Evolutionary conservation across 2,329 filamentous ascomycete genomes (phyloP).

Genomic region (Nemania serpens): DNA sequence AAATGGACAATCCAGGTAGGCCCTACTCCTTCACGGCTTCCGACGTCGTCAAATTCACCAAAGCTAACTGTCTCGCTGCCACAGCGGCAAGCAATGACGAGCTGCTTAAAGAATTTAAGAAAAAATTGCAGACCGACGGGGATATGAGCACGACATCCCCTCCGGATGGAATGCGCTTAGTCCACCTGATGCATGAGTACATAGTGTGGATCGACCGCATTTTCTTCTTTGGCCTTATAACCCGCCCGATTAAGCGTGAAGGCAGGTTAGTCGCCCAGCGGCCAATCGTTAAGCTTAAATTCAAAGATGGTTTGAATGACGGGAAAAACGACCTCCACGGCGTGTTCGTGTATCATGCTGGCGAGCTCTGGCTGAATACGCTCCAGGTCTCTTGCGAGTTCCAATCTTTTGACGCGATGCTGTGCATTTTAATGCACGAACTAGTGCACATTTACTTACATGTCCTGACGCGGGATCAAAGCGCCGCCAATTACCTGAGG

Average conservation of each 20-base stretch:
- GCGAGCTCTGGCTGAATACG: neutral
- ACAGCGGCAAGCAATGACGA: neutral
- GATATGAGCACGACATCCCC: neutral
- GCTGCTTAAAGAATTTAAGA: neutral
- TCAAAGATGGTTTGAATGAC: neutral
- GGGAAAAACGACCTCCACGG: neutral
- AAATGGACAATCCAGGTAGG: neutral
- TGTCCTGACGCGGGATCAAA: neutral
- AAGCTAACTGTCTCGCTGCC: constrained; percentile 1
- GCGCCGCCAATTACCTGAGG: neutral
- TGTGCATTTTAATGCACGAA: neutral
- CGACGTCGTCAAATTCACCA: constrained; percentile 3
- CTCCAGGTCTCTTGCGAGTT: neutral
- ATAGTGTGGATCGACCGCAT: constrained; percentile 8
- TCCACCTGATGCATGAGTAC: neutral
- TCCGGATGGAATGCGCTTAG: neutral
- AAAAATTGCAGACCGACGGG: neutral
- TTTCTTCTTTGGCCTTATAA: constrained; percentile 12
- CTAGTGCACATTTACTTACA: neutral
- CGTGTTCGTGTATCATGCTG: neutral
- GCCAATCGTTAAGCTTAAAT: neutral
- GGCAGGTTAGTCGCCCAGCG: neutral
- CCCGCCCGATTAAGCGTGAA: neutral
- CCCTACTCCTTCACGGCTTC: neutral
- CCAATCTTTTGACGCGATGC: neutral